Evolutionary conservation across 345 rosid species (phyloP), one percentile per base, ranked within the genome.

Genomic region (Gossypium raimondii): DNA sequence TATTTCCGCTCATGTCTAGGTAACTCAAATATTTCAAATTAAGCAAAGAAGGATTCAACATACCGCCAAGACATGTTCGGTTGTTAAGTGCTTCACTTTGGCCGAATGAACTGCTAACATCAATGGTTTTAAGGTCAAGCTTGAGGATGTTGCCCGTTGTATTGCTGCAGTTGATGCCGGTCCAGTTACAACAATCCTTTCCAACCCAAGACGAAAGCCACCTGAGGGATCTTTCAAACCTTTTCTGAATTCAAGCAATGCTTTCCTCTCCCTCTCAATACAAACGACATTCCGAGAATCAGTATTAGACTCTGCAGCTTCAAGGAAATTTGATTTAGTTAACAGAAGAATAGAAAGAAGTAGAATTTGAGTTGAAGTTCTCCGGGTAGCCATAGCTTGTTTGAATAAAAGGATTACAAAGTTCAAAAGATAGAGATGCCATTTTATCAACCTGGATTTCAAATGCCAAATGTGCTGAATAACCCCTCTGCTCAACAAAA

Each of bases 171-270:
- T 29, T 71, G 12, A 78, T 66, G 5, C 75, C 75, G 2, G 52
- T 7, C 78, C 60, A 78, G 2, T 60, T 52, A 34, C 78, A 69
- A n/a, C 78, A 79, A 43, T 79, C 66, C 1, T 60, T 16, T 22
- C 72, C 66, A 18, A n/a, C 38, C 76, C 72, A 77, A 52, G 80
- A 72, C 29, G 67, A 77, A 72, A 77, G 80, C 72, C 25, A 13
- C 72, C 79, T 16, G 66, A 38, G 24, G 75, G 75, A 72, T 72
- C 75, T 20, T 57, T 8, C 12, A 58, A 66, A 22, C 62, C 47
- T 51, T 34, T 18, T 27, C 7, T 51, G 24, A 70, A 70, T 61
- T 61, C 66, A 61, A 61, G 66, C 18, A 61, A 61, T 61, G 66
- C 44, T 61, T 6, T 27, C 20, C 66, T 61, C 44, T 61, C 66